A percentile compares a stretch with the other conserved stretches of the same genome.
These are phyloP conservation scores for Globisporangium ultimum DNA, from an alignment of 352 stramenopile genomes.

Conservation along the genomic window DNA sequence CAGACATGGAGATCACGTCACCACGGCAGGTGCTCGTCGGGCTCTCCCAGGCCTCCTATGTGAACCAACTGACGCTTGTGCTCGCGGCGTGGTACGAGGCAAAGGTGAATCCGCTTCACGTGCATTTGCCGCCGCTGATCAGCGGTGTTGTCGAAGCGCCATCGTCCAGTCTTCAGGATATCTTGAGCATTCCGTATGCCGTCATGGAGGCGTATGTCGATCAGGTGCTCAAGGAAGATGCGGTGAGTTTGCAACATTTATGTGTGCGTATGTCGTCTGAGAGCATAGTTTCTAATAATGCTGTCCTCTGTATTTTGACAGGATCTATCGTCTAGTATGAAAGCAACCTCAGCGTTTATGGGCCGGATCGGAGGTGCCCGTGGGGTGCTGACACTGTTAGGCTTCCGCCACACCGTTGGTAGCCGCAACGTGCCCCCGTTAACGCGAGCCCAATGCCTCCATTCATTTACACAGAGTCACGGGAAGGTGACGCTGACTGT, in stretches of 20 bases:
- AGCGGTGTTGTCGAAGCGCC: conserved; percentile 34
- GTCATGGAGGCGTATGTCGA: conserved; percentile 22
- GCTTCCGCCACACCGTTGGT: conserved; percentile 59
- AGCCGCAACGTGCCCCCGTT: conserved; percentile 47
- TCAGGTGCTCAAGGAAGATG: not conserved
- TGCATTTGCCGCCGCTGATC: conserved; percentile 18
- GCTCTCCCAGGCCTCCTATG: conserved; percentile 25
- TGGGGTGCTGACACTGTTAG: conserved; percentile 60
- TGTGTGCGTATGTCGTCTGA: not conserved
- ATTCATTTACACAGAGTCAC: conserved; percentile 45
- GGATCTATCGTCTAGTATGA: conserved; percentile 2
- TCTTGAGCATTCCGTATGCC: conserved; percentile 24
- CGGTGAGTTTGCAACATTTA: not conserved
- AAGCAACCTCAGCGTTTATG: conserved; percentile 24
- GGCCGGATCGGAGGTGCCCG: conserved; percentile 44
- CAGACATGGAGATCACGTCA: too few species aligned
- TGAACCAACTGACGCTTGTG: conserved; percentile 41
- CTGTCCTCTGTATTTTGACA: not conserved
- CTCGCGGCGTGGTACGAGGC: conserved; percentile 36
- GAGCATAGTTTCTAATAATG: not conserved
- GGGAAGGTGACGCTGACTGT: conserved; percentile 53
- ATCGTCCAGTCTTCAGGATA: conserved; percentile 17
- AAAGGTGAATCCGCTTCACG: conserved; percentile 25
- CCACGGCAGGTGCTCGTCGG: conserved; percentile 13
- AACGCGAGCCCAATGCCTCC: conserved; percentile 51